These are phyloP conservation scores for Blastocystis sp. DNA, from an alignment of 352 stramenopile genomes.

Conservation along the genomic window DNA sequence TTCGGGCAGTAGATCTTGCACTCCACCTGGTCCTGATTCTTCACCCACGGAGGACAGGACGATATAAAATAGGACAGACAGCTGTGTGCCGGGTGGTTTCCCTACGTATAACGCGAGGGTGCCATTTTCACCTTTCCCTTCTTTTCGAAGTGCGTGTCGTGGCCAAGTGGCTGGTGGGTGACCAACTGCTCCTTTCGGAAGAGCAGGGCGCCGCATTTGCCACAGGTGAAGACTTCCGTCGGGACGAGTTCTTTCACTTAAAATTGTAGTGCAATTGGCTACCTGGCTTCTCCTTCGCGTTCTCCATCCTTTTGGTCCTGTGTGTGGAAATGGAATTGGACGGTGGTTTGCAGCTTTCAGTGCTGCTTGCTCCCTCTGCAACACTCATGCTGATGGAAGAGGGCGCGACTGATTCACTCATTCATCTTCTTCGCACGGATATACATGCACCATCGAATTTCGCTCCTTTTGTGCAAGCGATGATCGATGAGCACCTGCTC, in stretches of 20 bases:
- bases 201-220: constrained; percentile 49
- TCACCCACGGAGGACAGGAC: constrained; percentile 46
- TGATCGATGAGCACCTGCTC: background rate
- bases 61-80: constrained; percentile 66
- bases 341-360: no score
- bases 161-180: constrained; percentile 23
- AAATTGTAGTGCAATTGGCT: background rate
- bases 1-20: constrained; percentile 68
- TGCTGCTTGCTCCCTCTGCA: no score
- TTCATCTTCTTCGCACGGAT: no score
- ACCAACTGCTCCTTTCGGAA: constrained; percentile 52
- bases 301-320: background rate
- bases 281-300: background rate
- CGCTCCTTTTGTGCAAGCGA: background rate
- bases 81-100: constrained; percentile 41
- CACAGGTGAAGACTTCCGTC: constrained; percentile 60
- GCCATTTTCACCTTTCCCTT: constrained; percentile 1
- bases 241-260: constrained; percentile 44
- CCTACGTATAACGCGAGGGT: background rate
- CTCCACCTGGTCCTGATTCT: constrained; percentile 48
- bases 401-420: no score
- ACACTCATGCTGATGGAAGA: no score
- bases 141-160: constrained; percentile 60
- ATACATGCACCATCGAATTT: no score
- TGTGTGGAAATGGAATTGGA: no score